Percentiles rank a stretch among this genome's conserved stretches.
phyloP scores from a whole-genome alignment of 2,329 filamentous ascomycete species.

The Tolypocladium endophyticum region DNA sequence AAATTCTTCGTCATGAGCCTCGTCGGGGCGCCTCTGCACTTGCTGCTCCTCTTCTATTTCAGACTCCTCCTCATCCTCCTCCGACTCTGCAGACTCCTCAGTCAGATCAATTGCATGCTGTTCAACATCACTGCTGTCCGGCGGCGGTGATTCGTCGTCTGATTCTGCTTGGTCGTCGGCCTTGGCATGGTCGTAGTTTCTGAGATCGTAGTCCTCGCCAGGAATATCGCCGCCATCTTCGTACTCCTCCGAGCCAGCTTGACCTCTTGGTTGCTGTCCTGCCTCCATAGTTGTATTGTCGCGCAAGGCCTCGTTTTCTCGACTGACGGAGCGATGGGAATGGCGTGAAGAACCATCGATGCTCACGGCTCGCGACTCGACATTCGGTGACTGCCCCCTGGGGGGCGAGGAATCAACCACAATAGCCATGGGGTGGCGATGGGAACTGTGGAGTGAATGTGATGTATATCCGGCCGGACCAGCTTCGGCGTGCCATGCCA shows the following conservation, averaged over 20 bases:
- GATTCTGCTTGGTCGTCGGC: conserved; percentile 19
- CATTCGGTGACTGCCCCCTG: not conserved
- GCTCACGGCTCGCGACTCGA: not conserved
- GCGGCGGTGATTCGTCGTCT: conserved; percentile 6
- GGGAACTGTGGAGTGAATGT: not conserved
- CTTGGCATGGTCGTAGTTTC: conserved; percentile 19
- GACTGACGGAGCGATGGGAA: not conserved
- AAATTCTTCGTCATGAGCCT: not conserved
- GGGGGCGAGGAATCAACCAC: not conserved
- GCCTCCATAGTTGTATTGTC: not conserved
- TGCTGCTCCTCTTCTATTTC: conserved; percentile 9
- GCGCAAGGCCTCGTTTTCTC: not conserved
- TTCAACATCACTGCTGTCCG: conserved; percentile 7
- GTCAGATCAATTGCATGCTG: conserved; percentile 17
- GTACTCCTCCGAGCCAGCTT: conserved; percentile 9
- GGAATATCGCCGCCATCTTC: conserved; percentile 15
- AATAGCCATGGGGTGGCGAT: not conserved
- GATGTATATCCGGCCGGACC: not conserved
- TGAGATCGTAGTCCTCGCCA: conserved; percentile 23
- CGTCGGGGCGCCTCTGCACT: not conserved
- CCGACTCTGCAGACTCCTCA: conserved; percentile 15
- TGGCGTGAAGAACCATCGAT: not conserved
- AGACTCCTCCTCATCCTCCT: conserved; percentile 4
- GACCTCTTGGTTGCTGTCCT: not conserved
- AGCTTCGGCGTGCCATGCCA: not conserved